Conservation (phyloP, 1,284 basidiomycete genomes). For the Microbotryomycetes sp. region DNA sequence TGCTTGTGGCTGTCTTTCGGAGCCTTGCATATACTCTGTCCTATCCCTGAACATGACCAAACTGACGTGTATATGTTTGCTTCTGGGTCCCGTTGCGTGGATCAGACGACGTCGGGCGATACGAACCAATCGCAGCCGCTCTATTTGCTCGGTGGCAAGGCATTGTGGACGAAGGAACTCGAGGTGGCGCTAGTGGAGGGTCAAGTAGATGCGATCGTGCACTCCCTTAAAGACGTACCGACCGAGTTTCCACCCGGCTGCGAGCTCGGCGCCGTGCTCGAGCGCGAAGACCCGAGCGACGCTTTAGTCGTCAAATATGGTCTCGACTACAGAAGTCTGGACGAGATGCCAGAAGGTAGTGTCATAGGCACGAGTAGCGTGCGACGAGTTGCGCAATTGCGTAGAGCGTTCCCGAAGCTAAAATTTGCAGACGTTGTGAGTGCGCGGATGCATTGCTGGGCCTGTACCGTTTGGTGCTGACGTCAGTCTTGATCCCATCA, state of each 20-base stretch:
- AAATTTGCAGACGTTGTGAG: constrained; percentile 81
- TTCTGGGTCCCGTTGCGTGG: background rate
- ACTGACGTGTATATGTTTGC: background rate
- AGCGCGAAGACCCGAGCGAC: constrained; percentile 85
- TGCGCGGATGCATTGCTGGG: constrained; percentile 38
- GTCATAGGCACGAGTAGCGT: constrained; percentile 94
- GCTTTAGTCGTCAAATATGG: constrained; percentile 77
- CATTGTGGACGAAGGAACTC: constrained; percentile 91
- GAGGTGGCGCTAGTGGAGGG: constrained; percentile 70
- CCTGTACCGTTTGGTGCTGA: background rate
- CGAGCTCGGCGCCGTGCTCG: constrained; percentile 74
- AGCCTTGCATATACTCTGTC: too few relatives aligned
- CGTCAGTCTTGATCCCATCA: constrained; percentile 10
- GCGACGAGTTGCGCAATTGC: constrained; percentile 82
- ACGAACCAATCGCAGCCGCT: constrained; percentile 67
- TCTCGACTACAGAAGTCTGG: constrained; percentile 65
- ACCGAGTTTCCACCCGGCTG: constrained; percentile 70
- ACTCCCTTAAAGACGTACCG: constrained; percentile 90
- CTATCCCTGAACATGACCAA: background rate
- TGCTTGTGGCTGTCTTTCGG: too few relatives aligned
- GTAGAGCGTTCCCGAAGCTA: constrained; percentile 68
- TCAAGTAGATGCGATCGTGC: constrained; percentile 85
- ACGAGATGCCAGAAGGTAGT: constrained; percentile 79
- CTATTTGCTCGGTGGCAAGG: constrained; percentile 49
- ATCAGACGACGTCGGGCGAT: constrained; percentile 79